Conservation (phyloP, 2,329 filamentous ascomycete genomes). For the Fusarium cicatricum region DNA sequence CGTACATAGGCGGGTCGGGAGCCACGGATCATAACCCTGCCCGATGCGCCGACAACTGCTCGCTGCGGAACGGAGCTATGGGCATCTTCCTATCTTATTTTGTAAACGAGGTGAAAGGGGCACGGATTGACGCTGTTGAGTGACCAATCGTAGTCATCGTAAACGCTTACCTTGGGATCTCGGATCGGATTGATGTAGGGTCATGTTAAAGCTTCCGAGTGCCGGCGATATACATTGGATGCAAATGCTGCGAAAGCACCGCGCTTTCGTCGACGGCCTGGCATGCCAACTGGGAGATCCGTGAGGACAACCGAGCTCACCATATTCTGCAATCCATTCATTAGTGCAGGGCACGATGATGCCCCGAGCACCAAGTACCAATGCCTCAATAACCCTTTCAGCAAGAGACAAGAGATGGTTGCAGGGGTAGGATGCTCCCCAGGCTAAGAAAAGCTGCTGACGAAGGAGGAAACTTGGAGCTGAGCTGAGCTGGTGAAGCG, state of each 20-base stretch:
- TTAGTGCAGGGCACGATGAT: conserved; percentile 2
- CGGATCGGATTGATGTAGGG: background rate
- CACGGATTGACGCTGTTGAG: background rate
- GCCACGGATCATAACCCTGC: background rate
- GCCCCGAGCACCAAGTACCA: background rate
- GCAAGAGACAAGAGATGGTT: background rate
- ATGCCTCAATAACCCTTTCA: conserved; percentile 23
- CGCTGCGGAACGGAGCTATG: background rate
- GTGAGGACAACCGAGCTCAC: conserved; percentile 3
- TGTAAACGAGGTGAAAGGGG: background rate
- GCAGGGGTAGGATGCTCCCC: background rate
- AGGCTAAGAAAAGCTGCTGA: too few relatives aligned
- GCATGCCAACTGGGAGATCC: conserved; percentile 6
- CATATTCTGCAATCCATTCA: background rate
- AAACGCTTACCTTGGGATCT: conserved; percentile 3
- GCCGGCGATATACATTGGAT: conserved; percentile 1
- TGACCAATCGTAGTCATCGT: background rate
- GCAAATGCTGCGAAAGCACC: background rate
- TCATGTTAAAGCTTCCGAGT: background rate
- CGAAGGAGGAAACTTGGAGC: too few relatives aligned
- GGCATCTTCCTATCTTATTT: background rate
- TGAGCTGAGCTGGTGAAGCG: background rate
- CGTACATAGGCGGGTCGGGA: conserved; percentile 4
- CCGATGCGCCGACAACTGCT: conserved; percentile 1
- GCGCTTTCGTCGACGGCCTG: conserved; percentile 2